phyloP scores from a whole-genome alignment of 164 flowering plant genomes.

The Buxus sempervirens region DNA sequence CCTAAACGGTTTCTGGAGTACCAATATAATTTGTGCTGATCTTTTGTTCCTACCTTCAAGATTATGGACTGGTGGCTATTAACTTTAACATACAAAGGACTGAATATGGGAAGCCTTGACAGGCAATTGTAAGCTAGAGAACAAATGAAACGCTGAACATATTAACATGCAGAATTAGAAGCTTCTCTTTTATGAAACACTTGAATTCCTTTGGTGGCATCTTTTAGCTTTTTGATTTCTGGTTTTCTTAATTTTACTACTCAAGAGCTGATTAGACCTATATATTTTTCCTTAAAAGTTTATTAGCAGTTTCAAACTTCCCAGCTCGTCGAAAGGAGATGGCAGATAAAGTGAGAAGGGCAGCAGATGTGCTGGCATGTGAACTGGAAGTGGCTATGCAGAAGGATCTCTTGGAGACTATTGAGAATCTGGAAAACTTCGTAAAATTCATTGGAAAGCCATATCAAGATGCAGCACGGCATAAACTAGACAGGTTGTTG shows the following conservation, averaged over 20 bases:
- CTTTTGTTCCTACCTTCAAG: no score
- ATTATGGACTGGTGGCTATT: no score
- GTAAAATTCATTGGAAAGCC: conserved; percentile 44
- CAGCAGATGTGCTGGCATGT: conserved; percentile 62
- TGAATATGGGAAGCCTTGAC: no score
- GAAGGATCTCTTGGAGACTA: conserved; percentile 47
- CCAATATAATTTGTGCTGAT: no score
- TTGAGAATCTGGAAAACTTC: conserved; percentile 40
- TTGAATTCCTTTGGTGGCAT: not conserved
- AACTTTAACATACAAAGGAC: no score
- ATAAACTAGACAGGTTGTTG: conserved; percentile 34
- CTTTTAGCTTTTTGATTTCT: not conserved
- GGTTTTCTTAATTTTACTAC: not conserved
- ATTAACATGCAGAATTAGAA: no score
- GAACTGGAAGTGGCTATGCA: conserved; percentile 87
- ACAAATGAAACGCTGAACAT: no score
- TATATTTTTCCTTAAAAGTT: conserved; percentile 36
- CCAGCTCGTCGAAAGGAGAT: conserved; percentile 58
- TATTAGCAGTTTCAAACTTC: conserved; percentile 61
- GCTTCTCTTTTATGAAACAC: no score
- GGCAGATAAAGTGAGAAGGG: conserved; percentile 63
- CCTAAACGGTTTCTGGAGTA: no score
- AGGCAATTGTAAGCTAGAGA: no score
- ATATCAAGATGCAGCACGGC: conserved; percentile 54
- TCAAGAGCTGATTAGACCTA: not conserved